phyloP scores from a whole-genome alignment of 2,329 filamentous ascomycete genomes.

The Xylaria sp. region DNA sequence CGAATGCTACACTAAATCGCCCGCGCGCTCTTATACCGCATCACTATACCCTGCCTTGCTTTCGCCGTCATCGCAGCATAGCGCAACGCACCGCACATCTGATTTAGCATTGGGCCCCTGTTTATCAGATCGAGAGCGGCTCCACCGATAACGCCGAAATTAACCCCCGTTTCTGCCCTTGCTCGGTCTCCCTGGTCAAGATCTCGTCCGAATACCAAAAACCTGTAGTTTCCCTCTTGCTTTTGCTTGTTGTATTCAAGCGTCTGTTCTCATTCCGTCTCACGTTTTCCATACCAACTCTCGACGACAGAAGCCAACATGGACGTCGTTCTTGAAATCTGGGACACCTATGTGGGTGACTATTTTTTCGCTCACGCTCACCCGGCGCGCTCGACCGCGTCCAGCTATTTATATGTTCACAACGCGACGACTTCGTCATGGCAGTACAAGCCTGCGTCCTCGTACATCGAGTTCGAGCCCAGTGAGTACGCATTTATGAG shows the following conservation, averaged over 20 bases:
- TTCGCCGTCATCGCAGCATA: not conserved
- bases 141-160: constrained; percentile 21
- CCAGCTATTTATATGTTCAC: constrained; percentile 55
- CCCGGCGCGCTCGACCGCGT: constrained; percentile 58
- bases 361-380: constrained; percentile 73
- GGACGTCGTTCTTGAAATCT: constrained; percentile 89
- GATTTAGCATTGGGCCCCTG: not conserved
- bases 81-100: not conserved
- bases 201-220: not conserved
- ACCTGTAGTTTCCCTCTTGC: not conserved
- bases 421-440: constrained; percentile 61
- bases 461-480: constrained; percentile 72
- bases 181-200: not conserved
- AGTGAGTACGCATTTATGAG: constrained; percentile 80
- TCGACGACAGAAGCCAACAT: constrained; percentile 56
- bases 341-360: constrained; percentile 83
- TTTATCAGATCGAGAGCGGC: constrained; percentile 21
- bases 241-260: not conserved
- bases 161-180: too few species aligned
- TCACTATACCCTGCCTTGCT: not conserved
- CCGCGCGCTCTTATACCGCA: too few species aligned
- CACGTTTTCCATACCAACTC: not conserved
- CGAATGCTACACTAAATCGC: too few species aligned
- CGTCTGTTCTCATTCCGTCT: not conserved
- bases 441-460: constrained; percentile 74